Evolutionary conservation across 2,329 filamentous ascomycete species (phyloP), one percentile per base, ranked within the genome.

Genomic region (Talaromyces sp.): DNA sequence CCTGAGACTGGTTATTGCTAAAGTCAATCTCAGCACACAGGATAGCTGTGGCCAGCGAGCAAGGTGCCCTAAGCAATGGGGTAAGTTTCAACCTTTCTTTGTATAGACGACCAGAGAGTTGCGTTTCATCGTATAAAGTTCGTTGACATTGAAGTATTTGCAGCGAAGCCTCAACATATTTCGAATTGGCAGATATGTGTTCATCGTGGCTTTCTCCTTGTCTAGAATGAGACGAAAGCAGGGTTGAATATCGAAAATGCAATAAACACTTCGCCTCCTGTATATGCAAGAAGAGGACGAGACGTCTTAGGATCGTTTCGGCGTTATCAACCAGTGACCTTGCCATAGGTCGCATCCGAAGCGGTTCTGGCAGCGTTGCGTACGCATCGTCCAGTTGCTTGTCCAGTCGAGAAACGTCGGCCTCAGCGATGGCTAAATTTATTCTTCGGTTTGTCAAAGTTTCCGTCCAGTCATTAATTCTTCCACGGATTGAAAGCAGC

Each of bases 131-230:
- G 64, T 83, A 77, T 8, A 84, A 67, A 11, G 77, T 77, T 59
- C 74, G 76, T 66, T 84, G 83, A 45, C 79, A 75, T 3, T 75
- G 70, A 17, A 85, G 71, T 10, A 81, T 80, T 41, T 77, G 75
- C 25, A 78, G 72, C 1, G 82, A 80, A 4, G 82, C 79, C 61
- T 82, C 79, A 3, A 84, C 69, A 67, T 82, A 83, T 0, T 75
- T 73, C 50, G 71, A 70, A 6, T 81, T 74, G 0, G 82, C 83
- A 65, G 78, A 77, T 27, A 70, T 69, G 63, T 77, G 82, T 7
- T 72, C 13, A 22, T 11, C 13, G 4, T 37, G 13, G 10, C 0
- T 31, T 25, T 56, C 33, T 19, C n/a, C 47, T 73, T 1, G 35
- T 10, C 15, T 13, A 19, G 13, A 25, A 33, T 17, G 17, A 2